Base-by-base conservation (phyloP, 805 yeast species). In the Grigorovia jiainica region DNA sequence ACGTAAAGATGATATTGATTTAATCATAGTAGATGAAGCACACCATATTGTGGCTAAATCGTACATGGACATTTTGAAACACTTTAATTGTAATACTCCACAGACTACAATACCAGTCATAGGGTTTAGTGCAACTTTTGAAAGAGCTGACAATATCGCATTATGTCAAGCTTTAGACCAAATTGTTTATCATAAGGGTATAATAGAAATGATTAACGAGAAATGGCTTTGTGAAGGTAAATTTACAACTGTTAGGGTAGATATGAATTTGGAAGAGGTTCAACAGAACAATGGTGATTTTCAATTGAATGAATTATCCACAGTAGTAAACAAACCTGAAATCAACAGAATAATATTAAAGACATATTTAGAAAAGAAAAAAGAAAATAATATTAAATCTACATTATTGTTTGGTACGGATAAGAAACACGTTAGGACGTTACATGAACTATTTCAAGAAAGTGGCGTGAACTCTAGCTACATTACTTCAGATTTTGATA, bases 61-160 rank as follows among this genome's bases (percentile, higher is more conserved):
- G 1, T 90, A 89, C 65, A 36, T 62, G 15, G 67, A 70, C 24
- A 68, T 87, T 1, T 57, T 86, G 40, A 57, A 66, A 3, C 69
- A 84, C 52, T 86, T 89, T 51, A 65, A 66, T 0, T 79, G 80
- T 3, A 47, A 53, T 27, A 47, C 54, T 1, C 49, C 63, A 0
- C 57, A 65, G 0, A 64, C 76, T 43, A 61, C 63, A 0, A 67
- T 80, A 2, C 73, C 77, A 1, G 75, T 86, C 0, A 66, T 86
- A 13, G 97, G 97, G 2, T 86, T 90, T 50, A 81, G 95, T 11
- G 97, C 97, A 0, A 89, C 97, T 0, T 61, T 89, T 55, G 78
- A 76, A 51, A 63, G 97, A 43, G 74, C 75, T n/a, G 97, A 89
- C 58, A 76, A 75, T 5, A 64, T 68, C 41, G 70, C 79, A 0